These are phyloP conservation scores for Ogataea methylovora DNA, from an alignment of 805 yeast species.

Conservation along the genomic window DNA sequence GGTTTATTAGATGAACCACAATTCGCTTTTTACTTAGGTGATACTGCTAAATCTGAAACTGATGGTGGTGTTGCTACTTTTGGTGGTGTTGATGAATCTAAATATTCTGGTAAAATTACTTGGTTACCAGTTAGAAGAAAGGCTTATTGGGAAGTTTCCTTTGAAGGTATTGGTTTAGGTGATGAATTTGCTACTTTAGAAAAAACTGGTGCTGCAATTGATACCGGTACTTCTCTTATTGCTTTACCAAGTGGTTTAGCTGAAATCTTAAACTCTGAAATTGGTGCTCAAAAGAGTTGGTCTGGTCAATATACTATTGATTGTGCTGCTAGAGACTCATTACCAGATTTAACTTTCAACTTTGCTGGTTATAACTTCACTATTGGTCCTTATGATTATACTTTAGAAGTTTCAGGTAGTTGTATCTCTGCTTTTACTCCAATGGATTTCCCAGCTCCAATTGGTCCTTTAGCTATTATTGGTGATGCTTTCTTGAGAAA, in stretches of 20 bases:
- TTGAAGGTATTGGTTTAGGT: constrained; percentile 87
- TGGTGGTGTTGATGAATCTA: constrained; percentile 83
- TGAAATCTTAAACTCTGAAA: constrained; percentile 88
- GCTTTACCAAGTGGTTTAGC: constrained; percentile 94
- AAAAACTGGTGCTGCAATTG: constrained; percentile 92
- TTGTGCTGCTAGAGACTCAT: constrained; percentile 72
- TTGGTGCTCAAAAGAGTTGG: constrained; percentile 97
- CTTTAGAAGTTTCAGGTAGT: constrained; percentile 88
- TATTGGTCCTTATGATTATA: constrained; percentile 83
- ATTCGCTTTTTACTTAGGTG: constrained; percentile 90
- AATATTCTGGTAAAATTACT: constrained; percentile 76
- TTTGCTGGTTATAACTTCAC: constrained; percentile 90
- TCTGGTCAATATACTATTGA: constrained; percentile 94
- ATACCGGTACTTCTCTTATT: constrained; percentile 95
- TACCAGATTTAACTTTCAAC: constrained; percentile 90
- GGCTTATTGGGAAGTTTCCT: constrained; percentile 98
- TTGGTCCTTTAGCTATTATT: constrained; percentile 92
- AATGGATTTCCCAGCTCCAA: constrained; percentile 95
- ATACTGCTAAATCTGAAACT: constrained; percentile 52
- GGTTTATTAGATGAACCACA: constrained; percentile 78
- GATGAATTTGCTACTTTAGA: constrained; percentile 81
- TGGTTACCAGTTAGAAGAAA: constrained; percentile 98
- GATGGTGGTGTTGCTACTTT: constrained; percentile 90
- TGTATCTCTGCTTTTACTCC: constrained; percentile 96
- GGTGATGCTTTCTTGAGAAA: constrained; percentile 97